Percentiles rank a stretch among this genome's conserved stretches.
These are phyloP conservation scores for Mortierella alpina DNA, from an alignment of 192 early-diverging fungal species.

Conservation along the genomic window DNA sequence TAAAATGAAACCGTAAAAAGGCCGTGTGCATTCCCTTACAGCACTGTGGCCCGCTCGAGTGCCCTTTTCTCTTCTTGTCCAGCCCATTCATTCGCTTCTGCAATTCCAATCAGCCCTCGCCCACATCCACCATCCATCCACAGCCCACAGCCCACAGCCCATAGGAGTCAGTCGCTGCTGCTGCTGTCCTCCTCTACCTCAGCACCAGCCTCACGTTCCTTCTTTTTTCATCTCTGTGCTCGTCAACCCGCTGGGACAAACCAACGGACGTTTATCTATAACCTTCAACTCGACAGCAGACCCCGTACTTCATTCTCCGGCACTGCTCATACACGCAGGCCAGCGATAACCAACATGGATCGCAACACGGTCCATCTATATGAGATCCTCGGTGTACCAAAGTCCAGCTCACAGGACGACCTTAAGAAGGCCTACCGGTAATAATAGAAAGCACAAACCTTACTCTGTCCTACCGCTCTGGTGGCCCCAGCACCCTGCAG, in stretches of 20 bases:
- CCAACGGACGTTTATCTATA: background rate
- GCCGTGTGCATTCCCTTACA: background rate
- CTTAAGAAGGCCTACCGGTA: slow-evolving; percentile 65
- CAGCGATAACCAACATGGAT: slow-evolving; percentile 52
- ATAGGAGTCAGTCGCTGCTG: background rate
- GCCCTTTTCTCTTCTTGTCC: background rate
- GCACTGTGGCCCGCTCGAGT: no score
- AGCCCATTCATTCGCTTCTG: background rate
- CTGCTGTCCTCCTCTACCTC: background rate
- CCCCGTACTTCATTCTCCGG: no score
- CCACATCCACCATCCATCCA: background rate
- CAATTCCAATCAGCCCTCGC: background rate
- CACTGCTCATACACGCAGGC: no score
- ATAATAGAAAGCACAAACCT: background rate
- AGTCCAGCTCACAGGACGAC: slow-evolving; percentile 63
- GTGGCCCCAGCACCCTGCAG: no score
- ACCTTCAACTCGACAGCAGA: no score
- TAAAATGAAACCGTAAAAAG: no score
- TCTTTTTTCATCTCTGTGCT: no score
- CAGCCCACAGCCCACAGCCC: background rate
- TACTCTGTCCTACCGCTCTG: background rate
- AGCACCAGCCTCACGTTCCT: background rate
- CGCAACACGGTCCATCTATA: slow-evolving; percentile 66
- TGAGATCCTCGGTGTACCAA: slow-evolving; percentile 59
- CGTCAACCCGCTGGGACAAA: background rate